Base-by-base conservation (phyloP, 2,329 filamentous ascomycete genomes). In the Balansia obtecta region DNA sequence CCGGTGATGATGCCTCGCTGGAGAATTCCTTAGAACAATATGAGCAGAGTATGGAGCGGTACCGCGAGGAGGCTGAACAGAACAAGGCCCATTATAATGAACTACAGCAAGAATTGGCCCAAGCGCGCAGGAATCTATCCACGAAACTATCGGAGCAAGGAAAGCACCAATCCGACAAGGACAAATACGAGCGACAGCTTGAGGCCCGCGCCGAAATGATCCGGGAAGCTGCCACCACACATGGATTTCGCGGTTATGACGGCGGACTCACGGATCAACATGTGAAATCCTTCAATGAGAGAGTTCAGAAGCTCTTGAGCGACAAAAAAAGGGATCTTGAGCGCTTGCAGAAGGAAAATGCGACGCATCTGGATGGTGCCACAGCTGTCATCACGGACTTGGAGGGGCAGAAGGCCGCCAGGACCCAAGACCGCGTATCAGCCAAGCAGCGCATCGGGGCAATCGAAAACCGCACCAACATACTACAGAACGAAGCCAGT, bases 161-260 rank as follows among this genome's bases (percentile, higher is more conserved):
- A 42, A 87, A 84, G 57, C 82, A 85, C 57, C 80, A 93, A 65
- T 91, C 90, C 2, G 85, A 95, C 62, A 89, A 91, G 68, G 84
- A 87, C 54, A 87, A 85, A 59, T 88, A 93, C 62, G 88, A 96
- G 62, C 80, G 85, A 4, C 86, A 96, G 56, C 64, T 95, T 3
- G 73, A 80, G 57, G 72, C 78, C 43, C 85, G 91, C 39, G 76
- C 84, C 59, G 74, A 77, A 10, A 77, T 95, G 64, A 81, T 96
- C 50, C 88, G 83, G 55, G 83, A 90, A 51, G 82, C 87, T 38
- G 88, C 91, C 15, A 75, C 80, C 44, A 75, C 74, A 27, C 86
- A 95, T 65, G 82, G 80, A 52, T 86, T 98, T 54, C 83, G 88
- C 34, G 90, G 90, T 0, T 95, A 86, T 60, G 88, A 95, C 55